These are phyloP conservation scores for Alternaria panax DNA, from an alignment of 2,329 filamentous ascomycete genomes.

Conservation along the genomic window DNA sequence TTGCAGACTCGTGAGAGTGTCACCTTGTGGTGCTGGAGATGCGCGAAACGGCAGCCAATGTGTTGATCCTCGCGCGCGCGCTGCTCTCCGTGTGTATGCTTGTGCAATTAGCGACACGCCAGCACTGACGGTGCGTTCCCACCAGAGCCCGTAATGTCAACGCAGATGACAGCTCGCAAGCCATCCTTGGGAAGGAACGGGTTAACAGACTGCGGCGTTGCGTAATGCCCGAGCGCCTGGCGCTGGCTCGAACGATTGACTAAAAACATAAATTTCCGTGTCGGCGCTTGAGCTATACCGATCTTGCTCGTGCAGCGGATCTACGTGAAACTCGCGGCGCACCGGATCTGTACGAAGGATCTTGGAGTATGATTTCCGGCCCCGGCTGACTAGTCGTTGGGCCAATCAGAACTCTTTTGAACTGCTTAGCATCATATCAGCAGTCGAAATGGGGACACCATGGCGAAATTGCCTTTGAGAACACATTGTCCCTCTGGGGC, in stretches of 20 bases:
- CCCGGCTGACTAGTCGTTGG: slow-evolving; percentile 22
- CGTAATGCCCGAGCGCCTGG: slow-evolving; percentile 52
- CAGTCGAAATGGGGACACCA: slow-evolving; percentile 17
- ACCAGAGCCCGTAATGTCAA: slow-evolving; percentile 26
- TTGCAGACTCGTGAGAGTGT: slow-evolving; percentile 27
- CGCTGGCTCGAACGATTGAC: slow-evolving; percentile 43
- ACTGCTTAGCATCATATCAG: slow-evolving; percentile 13
- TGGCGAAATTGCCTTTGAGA: slow-evolving; percentile 16
- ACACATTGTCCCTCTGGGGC: slow-evolving; percentile 2
- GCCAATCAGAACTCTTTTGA: slow-evolving; percentile 30
- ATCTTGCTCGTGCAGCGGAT: slow-evolving; percentile 38
- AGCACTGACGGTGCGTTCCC: slow-evolving; percentile 27
- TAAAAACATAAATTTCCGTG: slow-evolving; percentile 47
- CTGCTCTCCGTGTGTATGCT: slow-evolving; percentile 24
- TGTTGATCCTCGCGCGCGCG: slow-evolving; percentile 29
- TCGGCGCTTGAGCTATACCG: slow-evolving; percentile 41
- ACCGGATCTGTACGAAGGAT: slow-evolving; percentile 42
- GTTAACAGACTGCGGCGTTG: slow-evolving; percentile 43
- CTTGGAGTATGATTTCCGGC: slow-evolving; percentile 38
- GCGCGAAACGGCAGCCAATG: slow-evolving; percentile 18
- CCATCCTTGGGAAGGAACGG: slow-evolving; percentile 28
- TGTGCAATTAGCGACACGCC: slow-evolving; percentile 22
- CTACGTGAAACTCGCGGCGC: slow-evolving; percentile 47
- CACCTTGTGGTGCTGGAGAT: slow-evolving; percentile 29
- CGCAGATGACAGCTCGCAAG: slow-evolving; percentile 25